Conservation (phyloP, 352 stramenopile genomes). For the Globisporangium orthogonon region DNA sequence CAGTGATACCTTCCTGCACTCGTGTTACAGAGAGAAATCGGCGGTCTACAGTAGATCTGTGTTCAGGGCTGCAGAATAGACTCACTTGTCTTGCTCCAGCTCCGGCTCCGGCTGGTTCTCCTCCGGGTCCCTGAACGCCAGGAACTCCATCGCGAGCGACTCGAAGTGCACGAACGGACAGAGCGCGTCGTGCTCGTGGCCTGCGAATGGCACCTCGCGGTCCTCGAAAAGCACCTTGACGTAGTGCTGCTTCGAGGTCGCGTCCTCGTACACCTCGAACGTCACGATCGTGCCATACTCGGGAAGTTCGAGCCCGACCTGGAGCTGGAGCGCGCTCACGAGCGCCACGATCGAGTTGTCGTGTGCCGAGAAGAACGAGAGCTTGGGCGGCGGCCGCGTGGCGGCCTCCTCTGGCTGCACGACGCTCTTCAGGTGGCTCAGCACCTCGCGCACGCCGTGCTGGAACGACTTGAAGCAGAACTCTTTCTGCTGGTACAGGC, state of each 20-base stretch:
- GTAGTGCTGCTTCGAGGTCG: constrained; percentile 34
- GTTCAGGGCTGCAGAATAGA: no score
- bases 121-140: constrained; percentile 15
- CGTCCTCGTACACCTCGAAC: constrained; percentile 66
- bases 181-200: constrained; percentile 38
- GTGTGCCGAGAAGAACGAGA: constrained; percentile 83
- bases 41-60: not conserved
- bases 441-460: constrained; percentile 53
- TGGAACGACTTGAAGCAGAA: constrained; percentile 63
- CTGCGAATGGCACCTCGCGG: constrained; percentile 38
- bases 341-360: constrained; percentile 83
- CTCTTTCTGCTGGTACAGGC: constrained; percentile 52
- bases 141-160: constrained; percentile 37
- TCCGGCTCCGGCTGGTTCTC: not conserved
- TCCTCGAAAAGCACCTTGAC: constrained; percentile 60
- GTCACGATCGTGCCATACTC: constrained; percentile 65
- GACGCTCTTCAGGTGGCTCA: constrained; percentile 41
- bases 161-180: constrained; percentile 70
- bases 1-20: not conserved
- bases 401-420: constrained; percentile 13
- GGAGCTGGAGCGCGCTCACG: constrained; percentile 56
- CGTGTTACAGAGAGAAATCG: not conserved
- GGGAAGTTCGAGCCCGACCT: constrained; percentile 46
- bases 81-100: not conserved
- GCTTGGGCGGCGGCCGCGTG: constrained; percentile 23